Percentiles rank a stretch among this genome's conserved stretches.
phyloP scores from a whole-genome alignment of 176 grass and related monocot species.

The Oryza glumipatula region DNA sequence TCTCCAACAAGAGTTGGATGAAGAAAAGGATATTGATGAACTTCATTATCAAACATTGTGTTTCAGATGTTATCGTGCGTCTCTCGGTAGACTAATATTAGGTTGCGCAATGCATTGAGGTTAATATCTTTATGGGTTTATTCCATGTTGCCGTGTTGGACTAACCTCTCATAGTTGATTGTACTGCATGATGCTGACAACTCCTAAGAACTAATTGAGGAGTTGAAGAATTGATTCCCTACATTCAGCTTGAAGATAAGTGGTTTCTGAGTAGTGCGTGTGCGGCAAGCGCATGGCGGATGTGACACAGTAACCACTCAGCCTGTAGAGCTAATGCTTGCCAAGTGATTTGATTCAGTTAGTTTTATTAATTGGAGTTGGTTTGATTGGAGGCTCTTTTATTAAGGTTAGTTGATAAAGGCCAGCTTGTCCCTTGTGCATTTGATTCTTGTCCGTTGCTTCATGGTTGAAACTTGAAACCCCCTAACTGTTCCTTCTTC shows the following conservation, averaged over 20 bases:
- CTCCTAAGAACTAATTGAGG: background rate
- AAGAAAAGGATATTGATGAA: too few species aligned
- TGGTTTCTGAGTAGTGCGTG: too few species aligned
- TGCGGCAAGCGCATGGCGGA: too few species aligned
- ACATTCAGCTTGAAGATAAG: background rate
- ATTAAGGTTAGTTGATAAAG: background rate
- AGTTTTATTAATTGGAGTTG: background rate
- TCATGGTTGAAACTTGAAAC: background rate
- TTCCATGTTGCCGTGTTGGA: too few species aligned
- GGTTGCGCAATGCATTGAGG: too few species aligned
- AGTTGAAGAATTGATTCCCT: background rate
- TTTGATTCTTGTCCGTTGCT: background rate
- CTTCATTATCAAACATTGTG: too few species aligned
- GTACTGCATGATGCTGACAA: background rate
- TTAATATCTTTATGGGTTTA: too few species aligned
- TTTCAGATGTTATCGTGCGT: too few species aligned
- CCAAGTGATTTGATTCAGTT: background rate
- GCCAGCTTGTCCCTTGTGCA: background rate
- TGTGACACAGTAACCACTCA: too few species aligned
- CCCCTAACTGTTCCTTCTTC: background rate
- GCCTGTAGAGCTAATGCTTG: background rate
- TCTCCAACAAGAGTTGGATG: too few species aligned
- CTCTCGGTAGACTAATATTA: too few species aligned
- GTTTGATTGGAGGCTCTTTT: background rate
- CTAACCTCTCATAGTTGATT: too few species aligned